Conservation (phyloP, 352 stramenopile genomes). For the Globisporangium solare region DNA sequence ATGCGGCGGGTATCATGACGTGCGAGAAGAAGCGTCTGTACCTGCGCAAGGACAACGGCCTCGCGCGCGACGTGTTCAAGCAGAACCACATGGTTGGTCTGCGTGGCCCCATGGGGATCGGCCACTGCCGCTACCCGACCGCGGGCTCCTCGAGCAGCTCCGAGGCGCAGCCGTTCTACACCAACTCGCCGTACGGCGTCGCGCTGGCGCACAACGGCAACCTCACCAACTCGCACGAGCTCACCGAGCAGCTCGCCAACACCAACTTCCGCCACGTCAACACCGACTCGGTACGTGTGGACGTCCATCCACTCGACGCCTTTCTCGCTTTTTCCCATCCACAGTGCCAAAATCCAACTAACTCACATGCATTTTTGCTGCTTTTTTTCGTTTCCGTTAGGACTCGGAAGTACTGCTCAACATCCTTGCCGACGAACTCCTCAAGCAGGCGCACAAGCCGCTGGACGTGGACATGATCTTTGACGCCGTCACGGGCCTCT, state of each 20-base stretch:
- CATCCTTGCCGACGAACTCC: constrained; percentile 96
- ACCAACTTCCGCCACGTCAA: constrained; percentile 96
- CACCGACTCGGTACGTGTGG: constrained; percentile 88
- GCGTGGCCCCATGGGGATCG: constrained; percentile 94
- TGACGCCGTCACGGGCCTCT: constrained; percentile 88
- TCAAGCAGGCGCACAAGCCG: constrained; percentile 65
- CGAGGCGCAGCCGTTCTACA: constrained; percentile 98
- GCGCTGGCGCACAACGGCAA: constrained; percentile 98
- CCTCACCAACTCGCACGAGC: constrained; percentile 96
- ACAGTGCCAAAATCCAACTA: neutral
- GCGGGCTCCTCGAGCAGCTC: constrained; percentile 88
- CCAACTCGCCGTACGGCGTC: constrained; percentile 98
- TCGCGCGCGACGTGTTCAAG: constrained; percentile 98
- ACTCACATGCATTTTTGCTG: no score
- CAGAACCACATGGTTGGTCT: constrained; percentile 97
- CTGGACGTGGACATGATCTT: constrained; percentile 86
- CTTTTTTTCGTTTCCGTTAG: constrained; percentile 10
- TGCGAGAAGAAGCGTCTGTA: constrained; percentile 91
- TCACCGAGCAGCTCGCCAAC: constrained; percentile 90
- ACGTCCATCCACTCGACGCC: no score
- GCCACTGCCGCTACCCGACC: constrained; percentile 98
- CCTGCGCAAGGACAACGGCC: constrained; percentile 98
- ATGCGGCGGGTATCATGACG: constrained; percentile 96
- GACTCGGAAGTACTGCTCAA: constrained; percentile 99
- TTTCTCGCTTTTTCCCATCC: neutral